Conservation (phyloP, 257 asterid genomes). For the Linaria vulgaris region DNA sequence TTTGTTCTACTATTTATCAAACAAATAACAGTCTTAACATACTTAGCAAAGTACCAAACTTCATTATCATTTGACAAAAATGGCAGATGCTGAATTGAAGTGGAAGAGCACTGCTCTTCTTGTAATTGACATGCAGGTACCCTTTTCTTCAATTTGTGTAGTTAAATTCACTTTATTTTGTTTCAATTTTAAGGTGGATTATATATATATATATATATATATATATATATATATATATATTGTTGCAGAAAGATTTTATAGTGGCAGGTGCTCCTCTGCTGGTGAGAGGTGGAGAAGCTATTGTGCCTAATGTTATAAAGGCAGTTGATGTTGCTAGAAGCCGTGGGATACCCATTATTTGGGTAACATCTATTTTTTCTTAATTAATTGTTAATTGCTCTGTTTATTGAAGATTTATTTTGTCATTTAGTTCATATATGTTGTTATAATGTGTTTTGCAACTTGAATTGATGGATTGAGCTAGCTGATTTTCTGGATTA, state of each 20-base stretch:
- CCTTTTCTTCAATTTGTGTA: not conserved
- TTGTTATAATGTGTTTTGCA: not conserved
- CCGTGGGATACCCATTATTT: conserved; percentile 64
- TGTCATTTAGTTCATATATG: no score
- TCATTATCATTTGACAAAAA: conserved; percentile 23
- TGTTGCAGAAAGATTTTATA: conserved; percentile 74
- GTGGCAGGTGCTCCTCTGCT: conserved; percentile 59
- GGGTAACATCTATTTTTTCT: conserved; percentile 42
- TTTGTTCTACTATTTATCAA: no score
- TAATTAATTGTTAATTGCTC: not conserved
- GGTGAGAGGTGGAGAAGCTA: conserved; percentile 60
- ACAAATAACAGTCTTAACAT: not conserved
- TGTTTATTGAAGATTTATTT: no score
- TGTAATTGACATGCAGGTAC: conserved; percentile 90
- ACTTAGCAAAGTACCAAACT: not conserved
- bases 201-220: not conserved
- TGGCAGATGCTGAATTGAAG: conserved; percentile 46
- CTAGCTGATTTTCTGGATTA: not conserved
- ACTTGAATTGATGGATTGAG: not conserved
- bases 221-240: not conserved
- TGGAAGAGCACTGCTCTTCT: conserved; percentile 81
- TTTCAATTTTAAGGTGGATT: not conserved
- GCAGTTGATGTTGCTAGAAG: conserved; percentile 70
- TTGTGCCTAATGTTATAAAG: conserved; percentile 66
- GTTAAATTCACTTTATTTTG: not conserved